phyloP scores from a whole-genome alignment of 345 rosid species.

The Aquilaria yunnanensis region DNA sequence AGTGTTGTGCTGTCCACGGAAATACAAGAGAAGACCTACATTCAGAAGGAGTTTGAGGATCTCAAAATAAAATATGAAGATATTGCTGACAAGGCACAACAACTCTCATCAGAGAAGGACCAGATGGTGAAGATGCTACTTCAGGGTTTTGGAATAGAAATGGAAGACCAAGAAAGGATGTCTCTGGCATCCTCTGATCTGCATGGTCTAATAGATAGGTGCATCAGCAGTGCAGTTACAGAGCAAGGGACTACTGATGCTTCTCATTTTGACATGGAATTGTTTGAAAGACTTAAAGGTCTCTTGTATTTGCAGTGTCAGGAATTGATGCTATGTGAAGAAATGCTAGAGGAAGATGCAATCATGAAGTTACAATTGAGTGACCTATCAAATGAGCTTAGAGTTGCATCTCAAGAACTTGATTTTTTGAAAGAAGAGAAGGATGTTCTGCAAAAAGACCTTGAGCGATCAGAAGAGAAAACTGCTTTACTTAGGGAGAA shows the following conservation, averaged over 20 bases:
- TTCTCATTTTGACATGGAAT: conserved; percentile 30
- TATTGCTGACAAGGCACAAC: conserved; percentile 31
- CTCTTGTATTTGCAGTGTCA: conserved; percentile 57
- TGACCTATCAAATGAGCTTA: conserved; percentile 41
- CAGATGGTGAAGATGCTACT: conserved; percentile 46
- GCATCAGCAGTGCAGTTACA: conserved; percentile 42
- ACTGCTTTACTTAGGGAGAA: conserved; percentile 69
- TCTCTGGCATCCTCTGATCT: conserved; percentile 30
- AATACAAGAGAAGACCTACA: conserved; percentile 55
- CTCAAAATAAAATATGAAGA: conserved; percentile 33
- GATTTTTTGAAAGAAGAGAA: conserved; percentile 52
- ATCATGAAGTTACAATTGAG: conserved; percentile 35
- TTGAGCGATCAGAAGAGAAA: conserved; percentile 76
- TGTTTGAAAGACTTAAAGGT: conserved; percentile 51
- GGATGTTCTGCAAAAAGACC: conserved; percentile 49
- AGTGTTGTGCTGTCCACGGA: conserved; percentile 49
- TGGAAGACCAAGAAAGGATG: conserved; percentile 26
- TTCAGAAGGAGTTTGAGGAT: conserved; percentile 42
- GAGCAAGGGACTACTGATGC: conserved; percentile 31
- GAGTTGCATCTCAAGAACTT: conserved; percentile 38
- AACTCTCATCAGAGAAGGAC: conserved; percentile 46
- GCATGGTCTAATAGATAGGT: conserved; percentile 40
- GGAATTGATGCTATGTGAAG: conserved; percentile 56
- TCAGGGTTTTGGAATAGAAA: conserved; percentile 45
- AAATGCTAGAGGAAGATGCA: conserved; percentile 56